Evolutionary conservation across 164 flowering plant species (phyloP).

Genomic region (Piper betle): DNA sequence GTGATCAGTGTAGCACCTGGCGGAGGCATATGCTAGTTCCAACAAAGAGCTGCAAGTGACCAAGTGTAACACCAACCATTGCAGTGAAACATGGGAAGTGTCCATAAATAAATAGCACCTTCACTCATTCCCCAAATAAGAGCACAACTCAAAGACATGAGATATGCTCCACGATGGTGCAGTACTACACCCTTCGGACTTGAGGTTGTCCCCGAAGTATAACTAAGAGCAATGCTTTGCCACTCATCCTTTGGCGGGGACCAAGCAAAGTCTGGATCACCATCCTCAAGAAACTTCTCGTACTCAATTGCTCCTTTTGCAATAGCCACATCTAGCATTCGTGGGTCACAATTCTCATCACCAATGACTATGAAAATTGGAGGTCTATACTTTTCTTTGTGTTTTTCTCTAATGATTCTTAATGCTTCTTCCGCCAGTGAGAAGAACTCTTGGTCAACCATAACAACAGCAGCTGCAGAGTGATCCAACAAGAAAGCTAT

Average conservation of each 20-base stretch:
- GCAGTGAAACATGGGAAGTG: slow-evolving; percentile 96
- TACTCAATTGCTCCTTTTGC: slow-evolving; percentile 68
- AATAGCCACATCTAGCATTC: slow-evolving; percentile 37
- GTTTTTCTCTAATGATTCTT: too few species aligned
- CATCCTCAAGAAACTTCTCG: slow-evolving; percentile 64
- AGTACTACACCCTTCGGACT: slow-evolving; percentile 92
- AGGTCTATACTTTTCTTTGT: slow-evolving; percentile 28
- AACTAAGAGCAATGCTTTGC: slow-evolving; percentile 92
- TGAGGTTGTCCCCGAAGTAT: slow-evolving; percentile 97
- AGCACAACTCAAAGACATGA: slow-evolving; percentile 55
- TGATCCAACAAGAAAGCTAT: slow-evolving; percentile 74
- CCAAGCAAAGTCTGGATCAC: slow-evolving; percentile 82
- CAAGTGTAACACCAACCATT: slow-evolving; percentile 96
- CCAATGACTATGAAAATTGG: slow-evolving; percentile 68
- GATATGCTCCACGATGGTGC: slow-evolving; percentile 81
- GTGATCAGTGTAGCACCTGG: slow-evolving; percentile 35
- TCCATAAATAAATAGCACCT: slow-evolving; percentile 86
- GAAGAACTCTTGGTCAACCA: too few species aligned
- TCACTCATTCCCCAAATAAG: slow-evolving; percentile 76
- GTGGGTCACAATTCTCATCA: slow-evolving; percentile 60
- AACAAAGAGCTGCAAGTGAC: slow-evolving; percentile 80
- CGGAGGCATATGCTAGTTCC: slow-evolving; percentile 90
- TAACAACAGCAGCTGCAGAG: slow-evolving; percentile 29
- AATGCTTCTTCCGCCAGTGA: too few species aligned
- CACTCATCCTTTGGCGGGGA: slow-evolving; percentile 87